phyloP scores from a whole-genome alignment of 352 stramenopile genomes.

The Globisporangium megalacanthum region DNA sequence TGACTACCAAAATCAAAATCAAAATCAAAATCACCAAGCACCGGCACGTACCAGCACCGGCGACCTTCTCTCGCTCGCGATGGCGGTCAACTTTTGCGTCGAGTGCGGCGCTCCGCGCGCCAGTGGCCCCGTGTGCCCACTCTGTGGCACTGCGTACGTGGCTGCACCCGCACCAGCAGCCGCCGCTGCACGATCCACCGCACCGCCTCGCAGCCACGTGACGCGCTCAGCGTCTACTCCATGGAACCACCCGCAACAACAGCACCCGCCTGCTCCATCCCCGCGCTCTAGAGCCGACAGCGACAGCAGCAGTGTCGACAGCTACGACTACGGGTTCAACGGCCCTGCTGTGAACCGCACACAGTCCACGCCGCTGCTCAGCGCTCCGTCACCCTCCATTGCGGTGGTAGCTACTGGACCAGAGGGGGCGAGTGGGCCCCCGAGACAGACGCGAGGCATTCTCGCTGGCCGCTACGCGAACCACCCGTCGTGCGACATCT shows the following conservation, averaged over 20 bases:
- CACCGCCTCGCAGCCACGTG: background rate
- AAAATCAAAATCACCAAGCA: too few relatives aligned
- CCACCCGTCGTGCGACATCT: constrained; percentile 68
- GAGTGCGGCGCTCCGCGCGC: constrained; percentile 13
- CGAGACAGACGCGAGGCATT: too few relatives aligned
- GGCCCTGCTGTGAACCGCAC: constrained; percentile 1
- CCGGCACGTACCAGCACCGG: too few relatives aligned
- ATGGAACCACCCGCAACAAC: background rate
- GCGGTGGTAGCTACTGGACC: too few relatives aligned
- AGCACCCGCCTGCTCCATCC: background rate
- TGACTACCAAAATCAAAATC: too few relatives aligned
- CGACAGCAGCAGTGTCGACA: constrained; percentile 8
- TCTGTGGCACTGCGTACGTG: constrained; percentile 11
- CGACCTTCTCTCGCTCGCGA: background rate
- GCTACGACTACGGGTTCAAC: constrained; percentile 2
- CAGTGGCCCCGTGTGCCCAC: constrained; percentile 5
- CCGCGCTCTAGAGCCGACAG: background rate
- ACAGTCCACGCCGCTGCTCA: constrained; percentile 8
- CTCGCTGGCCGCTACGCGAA: constrained; percentile 31
- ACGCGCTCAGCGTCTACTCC: background rate
- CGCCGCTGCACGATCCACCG: background rate
- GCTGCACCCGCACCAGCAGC: background rate
- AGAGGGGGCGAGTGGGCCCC: too few relatives aligned
- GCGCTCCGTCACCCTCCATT: background rate
- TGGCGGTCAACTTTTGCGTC: constrained; percentile 15